Percentiles rank a stretch among this genome's conserved stretches.
Conservation (phyloP, 495 filamentous ascomycete species). For the Penicillium ochrochloron region DNA sequence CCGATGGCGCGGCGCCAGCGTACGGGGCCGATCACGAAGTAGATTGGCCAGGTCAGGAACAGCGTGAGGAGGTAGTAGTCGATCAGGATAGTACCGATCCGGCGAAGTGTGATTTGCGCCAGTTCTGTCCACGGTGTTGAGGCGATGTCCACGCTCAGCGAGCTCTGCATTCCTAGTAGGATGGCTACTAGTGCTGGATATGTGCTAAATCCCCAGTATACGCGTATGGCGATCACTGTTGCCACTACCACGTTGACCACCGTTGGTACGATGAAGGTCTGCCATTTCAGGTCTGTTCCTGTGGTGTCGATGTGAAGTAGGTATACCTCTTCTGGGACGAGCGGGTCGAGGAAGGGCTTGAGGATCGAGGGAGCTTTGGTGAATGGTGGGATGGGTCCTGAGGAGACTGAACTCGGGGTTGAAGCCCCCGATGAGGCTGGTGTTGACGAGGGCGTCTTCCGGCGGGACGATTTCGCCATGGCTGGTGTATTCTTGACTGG, state of each 20-base stretch:
- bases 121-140: conserved; percentile 55
- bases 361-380: conserved; percentile 60
- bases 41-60: conserved; percentile 74
- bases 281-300: conserved; percentile 66
- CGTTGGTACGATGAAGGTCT: conserved; percentile 75
- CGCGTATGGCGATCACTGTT: conserved; percentile 61
- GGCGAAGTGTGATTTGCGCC: conserved; percentile 50
- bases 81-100: conserved; percentile 63
- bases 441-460: conserved; percentile 35
- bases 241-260: conserved; percentile 68
- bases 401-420: conserved; percentile 41
- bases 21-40: conserved; percentile 69
- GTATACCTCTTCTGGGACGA: conserved; percentile 71
- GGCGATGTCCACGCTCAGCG: conserved; percentile 60
- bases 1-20: conserved; percentile 72
- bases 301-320: conserved; percentile 76
- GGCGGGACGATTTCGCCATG: conserved; percentile 50
- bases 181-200: conserved; percentile 67
- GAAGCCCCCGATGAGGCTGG: conserved; percentile 41
- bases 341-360: conserved; percentile 61
- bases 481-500: neutral
- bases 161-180: conserved; percentile 62
- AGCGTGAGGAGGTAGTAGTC: conserved; percentile 73
- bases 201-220: conserved; percentile 62
- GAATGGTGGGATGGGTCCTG: conserved; percentile 65